Evolutionary conservation across 768 basidiomycete genomes (phyloP).

Genomic region (Naganishia randhawae): DNA sequence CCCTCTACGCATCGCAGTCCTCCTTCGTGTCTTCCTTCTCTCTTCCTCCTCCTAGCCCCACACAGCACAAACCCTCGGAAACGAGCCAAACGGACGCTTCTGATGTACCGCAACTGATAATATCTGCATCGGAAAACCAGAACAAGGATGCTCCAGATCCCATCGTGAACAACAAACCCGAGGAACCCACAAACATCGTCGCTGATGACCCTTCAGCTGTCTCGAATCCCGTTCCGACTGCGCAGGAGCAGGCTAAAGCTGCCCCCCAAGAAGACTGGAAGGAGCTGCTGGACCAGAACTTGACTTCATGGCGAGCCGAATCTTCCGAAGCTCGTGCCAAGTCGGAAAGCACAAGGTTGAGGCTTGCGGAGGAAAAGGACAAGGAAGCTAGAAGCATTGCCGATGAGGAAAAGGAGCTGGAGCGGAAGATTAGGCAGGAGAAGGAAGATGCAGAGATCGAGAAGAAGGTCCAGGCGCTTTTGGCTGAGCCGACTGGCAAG

Average conservation of each 20-base stretch:
- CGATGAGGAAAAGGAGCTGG: conserved; percentile 30
- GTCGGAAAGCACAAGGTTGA: conserved; percentile 37
- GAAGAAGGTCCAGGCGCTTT: conserved; percentile 30
- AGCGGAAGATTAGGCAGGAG: conserved; percentile 27
- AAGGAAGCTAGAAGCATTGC: conserved; percentile 25
- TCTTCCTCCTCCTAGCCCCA: conserved; percentile 33
- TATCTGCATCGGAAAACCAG: conserved; percentile 28
- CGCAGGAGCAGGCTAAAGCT: conserved; percentile 21
- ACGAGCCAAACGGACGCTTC: conserved; percentile 42
- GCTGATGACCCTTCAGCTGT: conserved; percentile 31
- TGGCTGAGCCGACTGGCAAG: conserved; percentile 30
- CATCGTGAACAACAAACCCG: conserved; percentile 3
- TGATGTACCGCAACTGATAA: conserved; percentile 26
- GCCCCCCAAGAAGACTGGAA: conserved; percentile 27
- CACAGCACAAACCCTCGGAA: conserved; percentile 14
- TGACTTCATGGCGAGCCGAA: conserved; percentile 31
- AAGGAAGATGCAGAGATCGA: conserved; percentile 34
- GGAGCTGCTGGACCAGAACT: conserved; percentile 26
- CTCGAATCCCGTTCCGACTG: conserved; percentile 22
- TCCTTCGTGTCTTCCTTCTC: conserved; percentile 35
- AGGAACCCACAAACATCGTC: background rate
- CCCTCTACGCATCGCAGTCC: conserved; percentile 21
- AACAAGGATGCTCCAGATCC: conserved; percentile 25
- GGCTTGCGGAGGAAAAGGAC: conserved; percentile 38
- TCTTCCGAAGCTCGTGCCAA: conserved; percentile 42